Conservation (phyloP, 352 stramenopile genomes). For the Pythium grandisporangium region DNA sequence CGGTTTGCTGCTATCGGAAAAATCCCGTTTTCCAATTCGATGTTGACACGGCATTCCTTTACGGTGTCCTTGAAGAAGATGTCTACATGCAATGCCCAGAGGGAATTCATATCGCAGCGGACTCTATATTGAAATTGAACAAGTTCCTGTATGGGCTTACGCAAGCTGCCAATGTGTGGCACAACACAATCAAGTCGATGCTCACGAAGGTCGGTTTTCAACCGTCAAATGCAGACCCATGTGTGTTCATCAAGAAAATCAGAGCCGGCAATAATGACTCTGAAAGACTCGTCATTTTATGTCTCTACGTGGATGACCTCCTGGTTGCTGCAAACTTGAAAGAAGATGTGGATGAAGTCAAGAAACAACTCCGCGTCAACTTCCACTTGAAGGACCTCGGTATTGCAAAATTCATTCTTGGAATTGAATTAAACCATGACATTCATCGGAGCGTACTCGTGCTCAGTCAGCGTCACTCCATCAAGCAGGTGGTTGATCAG, state of each 20-base stretch:
- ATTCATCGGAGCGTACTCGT: background rate
- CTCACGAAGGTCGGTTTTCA: background rate
- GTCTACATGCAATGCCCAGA: conserved; percentile 7
- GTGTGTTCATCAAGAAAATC: conserved; percentile 1
- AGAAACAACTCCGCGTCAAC: background rate
- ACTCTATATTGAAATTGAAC: background rate
- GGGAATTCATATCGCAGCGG: background rate
- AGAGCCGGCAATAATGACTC: no score
- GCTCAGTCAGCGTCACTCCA: background rate
- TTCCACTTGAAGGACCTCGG: conserved; percentile 13
- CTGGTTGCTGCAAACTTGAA: background rate
- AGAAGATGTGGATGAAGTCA: background rate
- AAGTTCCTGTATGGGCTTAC: conserved; percentile 12
- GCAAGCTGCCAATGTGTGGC: conserved; percentile 1
- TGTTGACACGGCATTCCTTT: conserved; percentile 23
- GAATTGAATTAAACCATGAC: conserved; percentile 5
- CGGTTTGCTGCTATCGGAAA: conserved; percentile 1
- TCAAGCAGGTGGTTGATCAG: conserved; percentile 2
- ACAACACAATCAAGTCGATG: conserved; percentile 2
- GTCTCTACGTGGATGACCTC: conserved; percentile 7
- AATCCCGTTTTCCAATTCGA: conserved; percentile 22
- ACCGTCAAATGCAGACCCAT: background rate
- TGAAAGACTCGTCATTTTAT: background rate
- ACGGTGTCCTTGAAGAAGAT: conserved; percentile 15
- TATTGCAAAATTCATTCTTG: conserved; percentile 8